phyloP scores from a whole-genome alignment of 192 early-diverging fungal genomes.

The Entomortierella beljakovae region DNA sequence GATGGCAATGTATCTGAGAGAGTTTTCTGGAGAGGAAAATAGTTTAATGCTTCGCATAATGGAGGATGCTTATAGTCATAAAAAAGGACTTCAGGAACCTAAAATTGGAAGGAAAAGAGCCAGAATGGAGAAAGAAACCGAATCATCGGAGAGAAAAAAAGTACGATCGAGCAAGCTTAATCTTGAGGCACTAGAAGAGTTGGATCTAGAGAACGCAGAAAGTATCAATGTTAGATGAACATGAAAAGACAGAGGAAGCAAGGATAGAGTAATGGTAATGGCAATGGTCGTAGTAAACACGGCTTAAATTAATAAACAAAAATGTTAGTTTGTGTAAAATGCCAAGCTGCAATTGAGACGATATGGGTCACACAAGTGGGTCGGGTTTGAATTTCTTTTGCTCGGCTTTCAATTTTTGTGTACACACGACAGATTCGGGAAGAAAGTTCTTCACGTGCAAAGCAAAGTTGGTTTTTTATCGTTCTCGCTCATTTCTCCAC shows the following conservation, averaged over 20 bases:
- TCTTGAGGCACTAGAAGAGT: slow-evolving; percentile 15
- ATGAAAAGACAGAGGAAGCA: neutral
- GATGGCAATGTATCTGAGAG: slow-evolving; percentile 3
- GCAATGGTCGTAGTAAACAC: neutral
- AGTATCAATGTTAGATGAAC: neutral
- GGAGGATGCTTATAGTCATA: too few species aligned
- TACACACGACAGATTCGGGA: neutral
- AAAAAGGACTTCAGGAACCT: neutral
- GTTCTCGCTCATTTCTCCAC: too few species aligned
- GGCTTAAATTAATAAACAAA: neutral
- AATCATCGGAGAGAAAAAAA: neutral
- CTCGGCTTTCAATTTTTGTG: neutral
- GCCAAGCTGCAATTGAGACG: neutral
- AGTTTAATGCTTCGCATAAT: too few species aligned
- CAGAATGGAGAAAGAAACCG: neutral
- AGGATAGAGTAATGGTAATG: neutral
- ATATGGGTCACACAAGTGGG: neutral
- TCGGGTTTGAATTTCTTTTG: neutral
- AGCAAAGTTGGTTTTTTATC: neutral
- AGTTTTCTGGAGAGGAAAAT: too few species aligned
- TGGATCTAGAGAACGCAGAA: neutral
- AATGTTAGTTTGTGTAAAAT: neutral
- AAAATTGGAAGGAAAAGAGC: neutral
- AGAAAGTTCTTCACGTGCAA: slow-evolving; percentile 1
- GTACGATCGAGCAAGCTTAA: slow-evolving; percentile 18